phyloP scores from a whole-genome alignment of 2,329 filamentous ascomycete species.

The Diaporthe longicolla region DNA sequence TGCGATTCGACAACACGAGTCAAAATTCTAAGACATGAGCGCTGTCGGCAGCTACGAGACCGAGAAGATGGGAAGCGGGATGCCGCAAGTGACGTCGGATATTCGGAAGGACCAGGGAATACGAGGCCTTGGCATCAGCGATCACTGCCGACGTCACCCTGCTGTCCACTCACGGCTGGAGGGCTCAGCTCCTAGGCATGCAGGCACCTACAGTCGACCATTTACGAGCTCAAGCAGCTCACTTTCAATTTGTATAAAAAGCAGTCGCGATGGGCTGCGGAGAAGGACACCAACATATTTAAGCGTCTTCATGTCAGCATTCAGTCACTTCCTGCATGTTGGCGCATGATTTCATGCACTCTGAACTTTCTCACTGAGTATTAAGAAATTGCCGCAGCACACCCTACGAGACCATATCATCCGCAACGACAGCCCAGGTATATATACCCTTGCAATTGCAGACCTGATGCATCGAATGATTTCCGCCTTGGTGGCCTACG shows the following conservation, averaged over 20 bases:
- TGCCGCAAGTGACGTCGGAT: conserved; percentile 36
- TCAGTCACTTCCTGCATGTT: neutral
- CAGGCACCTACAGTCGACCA: neutral
- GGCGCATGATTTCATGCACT: neutral
- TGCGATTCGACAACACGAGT: conserved; percentile 26
- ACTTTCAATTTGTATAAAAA: neutral
- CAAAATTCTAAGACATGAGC: conserved; percentile 26
- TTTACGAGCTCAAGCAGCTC: conserved; percentile 7
- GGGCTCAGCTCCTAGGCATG: conserved; percentile 10
- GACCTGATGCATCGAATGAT: conserved; percentile 19
- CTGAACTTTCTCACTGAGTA: neutral
- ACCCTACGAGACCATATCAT: neutral
- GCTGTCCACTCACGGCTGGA: neutral
- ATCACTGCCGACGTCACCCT: conserved; percentile 36
- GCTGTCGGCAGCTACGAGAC: conserved; percentile 28
- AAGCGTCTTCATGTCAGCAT: neutral
- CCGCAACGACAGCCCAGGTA: neutral
- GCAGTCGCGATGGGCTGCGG: conserved; percentile 23
- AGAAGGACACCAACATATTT: neutral
- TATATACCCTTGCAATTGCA: neutral
- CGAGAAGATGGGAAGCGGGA: conserved; percentile 8
- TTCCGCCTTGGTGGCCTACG: neutral
- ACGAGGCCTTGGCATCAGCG: conserved; percentile 41
- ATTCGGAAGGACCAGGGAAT: conserved; percentile 30
- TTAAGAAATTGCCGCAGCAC: neutral